Evolutionary conservation across 495 filamentous ascomycete genomes (phyloP).

Genomic region (Lichenothelia convexa): DNA sequence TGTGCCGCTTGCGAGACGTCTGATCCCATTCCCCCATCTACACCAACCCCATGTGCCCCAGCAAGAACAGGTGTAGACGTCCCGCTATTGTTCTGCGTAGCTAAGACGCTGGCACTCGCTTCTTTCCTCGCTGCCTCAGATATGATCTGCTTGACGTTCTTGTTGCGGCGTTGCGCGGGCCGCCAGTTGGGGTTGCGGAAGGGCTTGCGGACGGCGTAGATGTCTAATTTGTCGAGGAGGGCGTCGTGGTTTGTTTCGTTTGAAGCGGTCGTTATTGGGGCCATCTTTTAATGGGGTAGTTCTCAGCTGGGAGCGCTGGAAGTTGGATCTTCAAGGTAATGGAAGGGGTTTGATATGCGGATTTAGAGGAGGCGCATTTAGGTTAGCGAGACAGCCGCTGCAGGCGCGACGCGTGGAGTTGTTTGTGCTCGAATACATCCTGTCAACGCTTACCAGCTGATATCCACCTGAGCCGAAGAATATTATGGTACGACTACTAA

Average conservation of each 20-base stretch:
- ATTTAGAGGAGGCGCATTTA: too few relatives aligned
- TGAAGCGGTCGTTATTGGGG: constrained; percentile 23
- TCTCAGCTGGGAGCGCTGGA: too few relatives aligned
- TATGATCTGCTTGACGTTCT: constrained; percentile 92
- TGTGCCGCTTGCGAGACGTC: constrained; percentile 67
- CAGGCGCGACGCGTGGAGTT: too few relatives aligned
- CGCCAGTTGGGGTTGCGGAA: constrained; percentile 84
- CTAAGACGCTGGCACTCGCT: constrained; percentile 41
- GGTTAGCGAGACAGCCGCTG: too few relatives aligned
- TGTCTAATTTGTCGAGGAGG: constrained; percentile 73
- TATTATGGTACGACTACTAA: too few relatives aligned
- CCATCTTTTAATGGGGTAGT: too few relatives aligned
- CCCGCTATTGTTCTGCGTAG: constrained; percentile 67
- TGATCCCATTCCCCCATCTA: constrained; percentile 38
- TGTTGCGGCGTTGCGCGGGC: constrained; percentile 85
- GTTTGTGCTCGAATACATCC: too few relatives aligned
- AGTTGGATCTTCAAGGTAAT: too few relatives aligned
- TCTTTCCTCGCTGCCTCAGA: constrained; percentile 76
- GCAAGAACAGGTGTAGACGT: constrained; percentile 44
- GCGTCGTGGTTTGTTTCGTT: constrained; percentile 22
- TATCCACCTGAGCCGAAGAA: too few relatives aligned
- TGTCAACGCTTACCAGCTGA: too few relatives aligned
- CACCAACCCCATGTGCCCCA: constrained; percentile 13
- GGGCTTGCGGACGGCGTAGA: constrained; percentile 58
- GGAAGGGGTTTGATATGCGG: too few relatives aligned